phyloP scores from a whole-genome alignment of 75 land plant species.

The Cupressus sempervirens region DNA sequence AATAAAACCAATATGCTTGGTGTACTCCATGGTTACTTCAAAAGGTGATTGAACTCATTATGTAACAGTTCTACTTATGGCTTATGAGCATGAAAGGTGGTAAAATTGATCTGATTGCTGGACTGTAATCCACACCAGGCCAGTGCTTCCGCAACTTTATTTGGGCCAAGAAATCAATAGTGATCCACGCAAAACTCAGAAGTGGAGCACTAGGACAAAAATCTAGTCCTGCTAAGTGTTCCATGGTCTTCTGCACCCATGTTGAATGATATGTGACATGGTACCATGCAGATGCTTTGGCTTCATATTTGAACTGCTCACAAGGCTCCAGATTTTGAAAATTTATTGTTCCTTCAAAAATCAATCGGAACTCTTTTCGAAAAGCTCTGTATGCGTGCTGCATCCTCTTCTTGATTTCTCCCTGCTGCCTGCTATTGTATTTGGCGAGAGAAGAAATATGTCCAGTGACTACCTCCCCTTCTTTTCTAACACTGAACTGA shows the following conservation, averaged over 20 bases:
- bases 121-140: conserved; percentile 6
- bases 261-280: conserved; percentile 75
- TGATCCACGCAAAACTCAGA: conserved; percentile 87
- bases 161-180: conserved; percentile 61
- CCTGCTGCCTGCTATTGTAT: conserved; percentile 53
- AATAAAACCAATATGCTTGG: background rate
- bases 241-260: conserved; percentile 44
- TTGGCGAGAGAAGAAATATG: conserved; percentile 63
- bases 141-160: conserved; percentile 42
- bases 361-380: conserved; percentile 47
- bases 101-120: background rate
- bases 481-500: conserved; percentile 61
- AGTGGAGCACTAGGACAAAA: conserved; percentile 15
- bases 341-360: conserved; percentile 43
- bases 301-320: conserved; percentile 27
- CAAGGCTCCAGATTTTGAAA: conserved; percentile 28
- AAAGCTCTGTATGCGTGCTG: conserved; percentile 55
- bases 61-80: background rate
- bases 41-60: background rate
- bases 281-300: conserved; percentile 96
- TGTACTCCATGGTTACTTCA: background rate
- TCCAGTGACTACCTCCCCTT: conserved; percentile 88
- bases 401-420: conserved; percentile 67
- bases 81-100: background rate
- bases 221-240: conserved; percentile 29